Evolutionary conservation across 805 yeast species (phyloP).

Genomic region (Sungouiella blattae): DNA sequence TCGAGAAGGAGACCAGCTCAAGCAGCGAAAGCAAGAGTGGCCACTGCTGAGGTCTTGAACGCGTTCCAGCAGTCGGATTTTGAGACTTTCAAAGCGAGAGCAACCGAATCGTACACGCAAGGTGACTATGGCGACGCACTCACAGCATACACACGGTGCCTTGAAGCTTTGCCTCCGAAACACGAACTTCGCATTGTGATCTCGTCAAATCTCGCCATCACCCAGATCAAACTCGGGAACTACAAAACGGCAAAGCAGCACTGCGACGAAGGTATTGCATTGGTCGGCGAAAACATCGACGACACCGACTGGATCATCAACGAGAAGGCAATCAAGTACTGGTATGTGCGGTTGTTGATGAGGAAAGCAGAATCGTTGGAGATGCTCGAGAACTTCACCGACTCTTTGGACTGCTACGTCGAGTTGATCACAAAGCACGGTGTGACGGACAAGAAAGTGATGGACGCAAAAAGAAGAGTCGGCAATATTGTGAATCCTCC

Average conservation of each 20-base stretch:
- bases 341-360: slow-evolving; percentile 68
- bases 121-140: slow-evolving; percentile 80
- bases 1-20: slow-evolving; percentile 17
- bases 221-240: slow-evolving; percentile 67
- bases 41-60: slow-evolving; percentile 24
- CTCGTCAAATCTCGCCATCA: slow-evolving; percentile 68
- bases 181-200: slow-evolving; percentile 69
- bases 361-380: slow-evolving; percentile 85
- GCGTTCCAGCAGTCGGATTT: slow-evolving; percentile 41
- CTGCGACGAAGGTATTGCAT: slow-evolving; percentile 45
- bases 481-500: slow-evolving; percentile 59
- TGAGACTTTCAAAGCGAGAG: slow-evolving; percentile 51
- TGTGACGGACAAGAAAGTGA: slow-evolving; percentile 52
- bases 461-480: slow-evolving; percentile 86
- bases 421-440: slow-evolving; percentile 62
- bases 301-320: slow-evolving; percentile 30
- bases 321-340: slow-evolving; percentile 56
- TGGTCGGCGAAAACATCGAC: slow-evolving; percentile 28
- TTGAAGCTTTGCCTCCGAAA: slow-evolving; percentile 49
- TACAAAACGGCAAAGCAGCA: slow-evolving; percentile 48
- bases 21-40: slow-evolving; percentile 4
- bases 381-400: slow-evolving; percentile 64
- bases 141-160: slow-evolving; percentile 51
- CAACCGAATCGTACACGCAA: slow-evolving; percentile 60
- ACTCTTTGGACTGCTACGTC: slow-evolving; percentile 61